Percentiles rank a stretch among this genome's conserved stretches.
phyloP scores from a whole-genome alignment of 257 asterid genomes.

The Salvia splendens region DNA sequence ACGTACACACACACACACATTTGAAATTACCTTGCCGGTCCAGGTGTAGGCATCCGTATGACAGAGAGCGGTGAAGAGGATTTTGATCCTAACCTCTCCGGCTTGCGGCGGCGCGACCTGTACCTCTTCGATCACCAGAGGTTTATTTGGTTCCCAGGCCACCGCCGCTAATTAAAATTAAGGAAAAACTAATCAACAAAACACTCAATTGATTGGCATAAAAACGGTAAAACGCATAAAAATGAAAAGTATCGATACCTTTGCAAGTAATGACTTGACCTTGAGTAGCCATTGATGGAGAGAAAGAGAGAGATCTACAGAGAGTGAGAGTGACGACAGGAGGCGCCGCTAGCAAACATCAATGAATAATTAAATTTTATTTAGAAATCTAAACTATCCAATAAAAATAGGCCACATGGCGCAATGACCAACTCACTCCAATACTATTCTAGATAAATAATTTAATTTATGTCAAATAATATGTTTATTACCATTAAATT shows the following conservation, averaged over 20 bases:
- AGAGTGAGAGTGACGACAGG: slow-evolving; percentile 3
- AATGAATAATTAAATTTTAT: not conserved
- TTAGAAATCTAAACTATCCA: no score
- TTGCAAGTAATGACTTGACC: slow-evolving; percentile 94
- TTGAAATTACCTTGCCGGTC: slow-evolving; percentile 75
- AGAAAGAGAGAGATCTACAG: not conserved
- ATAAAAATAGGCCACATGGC: no score
- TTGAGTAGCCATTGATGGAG: slow-evolving; percentile 61
- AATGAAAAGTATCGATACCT: slow-evolving; percentile 42
- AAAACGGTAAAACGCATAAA: not conserved
- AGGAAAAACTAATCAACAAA: slow-evolving; percentile 3
- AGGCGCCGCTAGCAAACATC: slow-evolving; percentile 8
- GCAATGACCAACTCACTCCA: no score
- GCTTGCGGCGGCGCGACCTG: slow-evolving; percentile 96
- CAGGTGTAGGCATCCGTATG: slow-evolving; percentile 96
- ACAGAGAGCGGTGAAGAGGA: slow-evolving; percentile 80
- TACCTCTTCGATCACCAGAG: slow-evolving; percentile 82
- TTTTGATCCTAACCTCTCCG: slow-evolving; percentile 81
- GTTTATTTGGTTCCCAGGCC: slow-evolving; percentile 98
- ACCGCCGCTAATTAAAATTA: slow-evolving; percentile 63
- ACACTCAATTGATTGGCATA: not conserved
- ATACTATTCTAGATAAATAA: no score
- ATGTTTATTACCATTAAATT: no score
- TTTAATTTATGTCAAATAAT: no score
- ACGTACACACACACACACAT: not conserved